Evolutionary conservation across 2,329 filamentous ascomycete species (phyloP).

Genomic region (Venturia carpophila): DNA sequence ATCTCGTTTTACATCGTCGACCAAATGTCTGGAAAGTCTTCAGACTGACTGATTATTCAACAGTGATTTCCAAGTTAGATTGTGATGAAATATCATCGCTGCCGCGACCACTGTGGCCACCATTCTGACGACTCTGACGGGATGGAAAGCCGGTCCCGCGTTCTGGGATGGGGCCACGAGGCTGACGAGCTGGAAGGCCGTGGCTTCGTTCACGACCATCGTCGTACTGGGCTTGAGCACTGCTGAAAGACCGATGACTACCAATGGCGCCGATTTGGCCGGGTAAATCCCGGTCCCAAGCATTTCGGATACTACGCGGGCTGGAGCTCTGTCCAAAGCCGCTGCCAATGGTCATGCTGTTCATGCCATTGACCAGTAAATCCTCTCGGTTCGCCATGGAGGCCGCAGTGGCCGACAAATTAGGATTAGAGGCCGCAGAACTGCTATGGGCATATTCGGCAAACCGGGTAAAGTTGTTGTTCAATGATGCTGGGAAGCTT

Average conservation of each 20-base stretch:
- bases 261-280: slow-evolving; percentile 58
- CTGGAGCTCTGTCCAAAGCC: slow-evolving; percentile 42
- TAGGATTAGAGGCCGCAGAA: slow-evolving; percentile 56
- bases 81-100: slow-evolving; percentile 56
- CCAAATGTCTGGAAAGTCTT: background rate
- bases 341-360: slow-evolving; percentile 51
- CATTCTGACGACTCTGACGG: slow-evolving; percentile 46
- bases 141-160: slow-evolving; percentile 47
- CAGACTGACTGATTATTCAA: slow-evolving; percentile 29
- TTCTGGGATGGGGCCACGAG: slow-evolving; percentile 53
- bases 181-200: slow-evolving; percentile 50
- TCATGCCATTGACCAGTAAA: slow-evolving; percentile 56
- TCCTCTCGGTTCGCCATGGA: slow-evolving; percentile 48
- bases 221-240: slow-evolving; percentile 40
- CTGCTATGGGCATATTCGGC: slow-evolving; percentile 51
- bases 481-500: slow-evolving; percentile 68
- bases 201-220: slow-evolving; percentile 43
- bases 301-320: slow-evolving; percentile 51
- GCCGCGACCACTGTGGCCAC: slow-evolving; percentile 51
- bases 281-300: slow-evolving; percentile 50
- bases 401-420: slow-evolving; percentile 53
- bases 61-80: slow-evolving; percentile 55
- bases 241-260: slow-evolving; percentile 55
- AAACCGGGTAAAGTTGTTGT: slow-evolving; percentile 54
- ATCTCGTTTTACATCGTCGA: background rate